phyloP scores from a whole-genome alignment of 106 monocot species.

The Dendrobium officinale region DNA sequence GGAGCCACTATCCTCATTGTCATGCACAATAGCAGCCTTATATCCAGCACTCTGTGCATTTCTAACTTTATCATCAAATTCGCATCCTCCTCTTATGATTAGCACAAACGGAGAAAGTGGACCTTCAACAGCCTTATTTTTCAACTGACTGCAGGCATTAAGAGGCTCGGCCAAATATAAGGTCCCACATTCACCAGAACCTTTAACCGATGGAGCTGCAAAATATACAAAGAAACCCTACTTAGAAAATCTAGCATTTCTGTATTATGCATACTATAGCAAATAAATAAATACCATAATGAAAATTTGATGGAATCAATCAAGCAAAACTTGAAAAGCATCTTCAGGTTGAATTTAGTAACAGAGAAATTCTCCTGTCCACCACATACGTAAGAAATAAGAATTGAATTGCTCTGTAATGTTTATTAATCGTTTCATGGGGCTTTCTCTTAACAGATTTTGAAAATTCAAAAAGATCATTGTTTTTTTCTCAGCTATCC shows the following conservation, averaged over 20 bases:
- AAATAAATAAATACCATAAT: not conserved
- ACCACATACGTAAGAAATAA: not conserved
- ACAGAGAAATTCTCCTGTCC: not conserved
- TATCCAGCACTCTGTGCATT: slow-evolving; percentile 79
- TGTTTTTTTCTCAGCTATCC: not conserved
- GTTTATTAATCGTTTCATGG: not conserved
- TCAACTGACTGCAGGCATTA: slow-evolving; percentile 65
- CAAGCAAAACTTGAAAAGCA: not conserved
- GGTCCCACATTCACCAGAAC: slow-evolving; percentile 57
- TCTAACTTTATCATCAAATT: slow-evolving; percentile 85
- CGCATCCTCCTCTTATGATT: slow-evolving; percentile 78
- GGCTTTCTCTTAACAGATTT: not conserved
- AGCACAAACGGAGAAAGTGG: slow-evolving; percentile 52
- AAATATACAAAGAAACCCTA: slow-evolving; percentile 11
- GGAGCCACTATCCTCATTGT: slow-evolving; percentile 48
- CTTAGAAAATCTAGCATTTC: not conserved
- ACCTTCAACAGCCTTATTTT: slow-evolving; percentile 33
- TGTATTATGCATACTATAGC: not conserved
- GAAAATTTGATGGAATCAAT: not conserved
- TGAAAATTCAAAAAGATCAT: not conserved
- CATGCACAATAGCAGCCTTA: slow-evolving; percentile 71
- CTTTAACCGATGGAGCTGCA: slow-evolving; percentile 73
- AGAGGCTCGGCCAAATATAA: slow-evolving; percentile 73
- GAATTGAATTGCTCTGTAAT: not conserved
- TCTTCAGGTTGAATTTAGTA: not conserved